Evolutionary conservation across 108 stramenopile species (phyloP).

Genomic region (Cafeteria roenbergensis): DNA sequence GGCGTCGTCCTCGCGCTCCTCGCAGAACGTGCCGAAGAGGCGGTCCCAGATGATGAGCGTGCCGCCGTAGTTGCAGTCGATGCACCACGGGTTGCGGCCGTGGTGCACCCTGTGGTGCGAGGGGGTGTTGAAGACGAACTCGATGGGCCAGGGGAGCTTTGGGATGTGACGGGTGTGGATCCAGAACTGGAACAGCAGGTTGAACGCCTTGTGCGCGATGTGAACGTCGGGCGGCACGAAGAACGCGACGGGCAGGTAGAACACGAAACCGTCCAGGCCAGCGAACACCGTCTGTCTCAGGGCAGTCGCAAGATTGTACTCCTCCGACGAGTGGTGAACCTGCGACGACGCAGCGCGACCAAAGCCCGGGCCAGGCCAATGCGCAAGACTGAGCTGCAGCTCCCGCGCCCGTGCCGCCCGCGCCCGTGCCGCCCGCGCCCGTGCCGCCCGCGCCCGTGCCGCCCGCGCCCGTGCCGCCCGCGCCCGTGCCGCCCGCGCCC

Average conservation of each 20-base stretch:
- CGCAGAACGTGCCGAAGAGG: constrained; percentile 23
- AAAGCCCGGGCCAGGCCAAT: too few species aligned
- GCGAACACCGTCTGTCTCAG: constrained; percentile 19
- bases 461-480: too few species aligned
- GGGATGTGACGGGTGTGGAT: constrained; percentile 24
- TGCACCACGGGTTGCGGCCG: constrained; percentile 16
- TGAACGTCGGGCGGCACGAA: constrained; percentile 17
- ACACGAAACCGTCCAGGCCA: constrained; percentile 6
- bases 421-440: too few species aligned
- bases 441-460: too few species aligned
- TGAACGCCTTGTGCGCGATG: constrained; percentile 19
- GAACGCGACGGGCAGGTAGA: constrained; percentile 22
- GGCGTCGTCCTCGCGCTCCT: background rate
- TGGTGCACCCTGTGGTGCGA: constrained; percentile 37
- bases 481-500: too few species aligned
- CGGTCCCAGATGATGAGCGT: constrained; percentile 30
- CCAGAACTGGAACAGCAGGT: constrained; percentile 32
- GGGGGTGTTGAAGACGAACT: constrained; percentile 26
- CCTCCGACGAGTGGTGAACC: constrained; percentile 32
- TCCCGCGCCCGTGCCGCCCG: too few species aligned
- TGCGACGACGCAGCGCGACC: too few species aligned
- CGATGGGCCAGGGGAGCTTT: constrained; percentile 18
- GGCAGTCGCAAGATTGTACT: constrained; percentile 31
- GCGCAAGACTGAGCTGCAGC: too few species aligned
- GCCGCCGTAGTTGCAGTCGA: constrained; percentile 23